Percentiles rank a stretch among this genome's conserved stretches.
These are phyloP conservation scores for Endotrypanum monterogeii DNA, from an alignment of 208 protist species.

Conservation along the genomic window DNA sequence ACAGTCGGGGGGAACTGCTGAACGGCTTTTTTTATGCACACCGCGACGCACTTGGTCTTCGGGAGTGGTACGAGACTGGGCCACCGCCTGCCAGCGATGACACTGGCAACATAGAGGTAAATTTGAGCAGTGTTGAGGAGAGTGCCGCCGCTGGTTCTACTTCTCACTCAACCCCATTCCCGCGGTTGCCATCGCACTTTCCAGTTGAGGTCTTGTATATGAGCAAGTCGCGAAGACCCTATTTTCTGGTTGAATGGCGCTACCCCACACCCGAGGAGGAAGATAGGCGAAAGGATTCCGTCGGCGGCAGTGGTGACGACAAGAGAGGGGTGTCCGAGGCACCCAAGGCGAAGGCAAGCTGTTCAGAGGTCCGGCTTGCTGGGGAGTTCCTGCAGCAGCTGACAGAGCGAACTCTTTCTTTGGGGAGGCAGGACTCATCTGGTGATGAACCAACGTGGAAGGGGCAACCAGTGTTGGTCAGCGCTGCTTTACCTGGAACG, in stretches of 20 bases:
- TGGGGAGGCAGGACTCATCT: conserved; percentile 16
- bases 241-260: conserved; percentile 82
- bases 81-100: too few relatives aligned
- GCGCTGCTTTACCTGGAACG: conserved; percentile 42
- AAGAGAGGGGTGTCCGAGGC: conserved; percentile 2
- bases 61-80: conserved; percentile 37
- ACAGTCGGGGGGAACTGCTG: conserved; percentile 68
- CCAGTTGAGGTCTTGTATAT: conserved; percentile 79
- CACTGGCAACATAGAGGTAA: not conserved
- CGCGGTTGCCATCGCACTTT: conserved; percentile 38
- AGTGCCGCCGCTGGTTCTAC: not conserved
- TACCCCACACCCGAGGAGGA: conserved; percentile 45
- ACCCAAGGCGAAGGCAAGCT: not conserved
- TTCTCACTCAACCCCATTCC: conserved; percentile 1
- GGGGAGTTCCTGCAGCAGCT: conserved; percentile 12
- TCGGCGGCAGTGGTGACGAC: not conserved
- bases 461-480: conserved; percentile 51
- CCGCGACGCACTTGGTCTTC: conserved; percentile 40
- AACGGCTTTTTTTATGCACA: conserved; percentile 73
- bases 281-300: conserved; percentile 19
- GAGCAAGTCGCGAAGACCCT: conserved; percentile 69
- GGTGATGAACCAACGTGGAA: conserved; percentile 29
- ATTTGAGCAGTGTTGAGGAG: not conserved
- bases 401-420: conserved; percentile 24
- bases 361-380: conserved; percentile 10